Base-by-base conservation (phyloP, 495 filamentous ascomycete species). In the Bacidia rubella region DNA sequence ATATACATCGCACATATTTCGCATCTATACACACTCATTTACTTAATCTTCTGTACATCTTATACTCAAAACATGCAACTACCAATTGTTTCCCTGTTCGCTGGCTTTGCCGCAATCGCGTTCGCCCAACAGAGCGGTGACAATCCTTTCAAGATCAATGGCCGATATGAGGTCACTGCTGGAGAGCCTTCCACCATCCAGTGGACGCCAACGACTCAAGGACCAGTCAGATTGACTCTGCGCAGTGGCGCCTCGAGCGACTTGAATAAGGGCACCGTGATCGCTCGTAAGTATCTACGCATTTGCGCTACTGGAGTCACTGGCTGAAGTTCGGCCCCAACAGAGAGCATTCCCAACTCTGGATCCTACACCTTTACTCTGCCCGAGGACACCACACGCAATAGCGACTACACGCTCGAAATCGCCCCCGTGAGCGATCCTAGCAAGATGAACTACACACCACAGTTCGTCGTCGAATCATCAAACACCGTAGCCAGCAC, bases 341-440 rank as follows among this genome's bases (percentile, higher is more conserved):
- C 47, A 82, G 78, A 68, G 21, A 60, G 61, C 55, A 73, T 81
- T 59, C 46, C 61, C 45, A 83, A 84, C 70, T 68, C 67, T 42
- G 80, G 80, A 55, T 68, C 62, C 54, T 81, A 67, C 68, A 73
- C 70, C 54, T 82, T 79, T 75, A 66, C 64, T n/a, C 66, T 74
- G 7, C 67, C 69, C 40, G 50, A 65, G 44, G 52, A 66, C 47
- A 63, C 77, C 45, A 63, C 64, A 29, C 64, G 61, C 53, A 66
- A 70, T 52, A 60, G 61, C 21, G 73, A 77, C 62, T 82, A 82
- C 68, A 73, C 79, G 27, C 68, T 83, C 51, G 66, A 79, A 57
- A 84, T 82, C 52, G 61, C 76, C 54, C 60, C 67, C 55, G 77
- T 75, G 56, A 46, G 43, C 2, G 62, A 79, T 58, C 25, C 64